Conservation (phyloP, 305 asterid species). For the Ilex paraguariensis region DNA sequence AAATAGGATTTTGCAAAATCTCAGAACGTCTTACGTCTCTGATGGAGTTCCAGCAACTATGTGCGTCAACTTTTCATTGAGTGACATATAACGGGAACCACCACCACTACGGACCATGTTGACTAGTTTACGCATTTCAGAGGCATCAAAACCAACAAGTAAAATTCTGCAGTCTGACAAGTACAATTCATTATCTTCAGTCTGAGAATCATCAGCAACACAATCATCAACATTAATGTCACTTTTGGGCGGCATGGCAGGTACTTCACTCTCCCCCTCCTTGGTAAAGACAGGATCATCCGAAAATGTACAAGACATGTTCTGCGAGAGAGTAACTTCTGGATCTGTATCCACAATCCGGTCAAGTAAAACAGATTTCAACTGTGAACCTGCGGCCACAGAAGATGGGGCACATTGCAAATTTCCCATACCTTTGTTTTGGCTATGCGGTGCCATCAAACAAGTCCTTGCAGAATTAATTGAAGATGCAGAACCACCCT, state of each 20-base stretch:
- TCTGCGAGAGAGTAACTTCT: conserved; percentile 35
- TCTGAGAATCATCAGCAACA: conserved; percentile 82
- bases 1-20: too few relatives aligned
- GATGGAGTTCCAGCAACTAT: conserved; percentile 84
- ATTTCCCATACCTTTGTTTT: conserved; percentile 49
- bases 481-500: conserved; percentile 44
- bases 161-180: conserved; percentile 87
- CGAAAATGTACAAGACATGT: conserved; percentile 28
- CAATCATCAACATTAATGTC: conserved; percentile 36
- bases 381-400: conserved; percentile 44
- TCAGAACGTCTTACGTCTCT: conserved; percentile 53
- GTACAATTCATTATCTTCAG: conserved; percentile 79
- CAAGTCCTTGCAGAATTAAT: conserved; percentile 34
- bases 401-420: conserved; percentile 48
- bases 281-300: conserved; percentile 35
- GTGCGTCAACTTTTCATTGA: conserved; percentile 80
- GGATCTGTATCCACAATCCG: conserved; percentile 44
- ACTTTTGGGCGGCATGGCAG: conserved; percentile 32
- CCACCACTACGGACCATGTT: conserved; percentile 93
- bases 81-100: conserved; percentile 88
- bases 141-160: conserved; percentile 81
- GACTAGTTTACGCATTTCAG: conserved; percentile 79
- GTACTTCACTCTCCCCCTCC: conserved; percentile 34
- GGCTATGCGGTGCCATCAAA: conserved; percentile 37
- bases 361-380: conserved; percentile 35